Evolutionary conservation across 163 green algal species (phyloP), one percentile per base, ranked within the genome.

Genomic region (Trebouxia gelatinosa): DNA sequence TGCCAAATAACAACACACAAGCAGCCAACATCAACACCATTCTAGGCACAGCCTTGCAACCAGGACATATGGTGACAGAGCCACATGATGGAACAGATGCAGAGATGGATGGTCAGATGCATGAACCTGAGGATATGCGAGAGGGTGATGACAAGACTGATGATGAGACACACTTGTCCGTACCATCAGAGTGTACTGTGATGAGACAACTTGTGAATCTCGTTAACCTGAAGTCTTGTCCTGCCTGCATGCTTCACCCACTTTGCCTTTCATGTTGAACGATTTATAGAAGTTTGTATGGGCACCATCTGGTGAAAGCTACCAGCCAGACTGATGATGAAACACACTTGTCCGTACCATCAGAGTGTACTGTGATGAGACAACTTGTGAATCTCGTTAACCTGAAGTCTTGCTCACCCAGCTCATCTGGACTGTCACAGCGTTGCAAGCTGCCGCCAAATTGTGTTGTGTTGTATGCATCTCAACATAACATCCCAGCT

Each of bases 131-230:
- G n/a, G n/a, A n/a, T n/a, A n/a, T n/a, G n/a, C n/a, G n/a, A n/a
- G n/a, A n/a, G n/a, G n/a, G 3, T 46, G 68, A 61, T 5, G 43
- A 61, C 38, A 35, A 54, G 64, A 51, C 64, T 72, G 4, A 34
- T 72, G 64, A 72, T 72, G 64, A 72, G 35, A 54, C 38, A 43
- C 38, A 72, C 50, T 37, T 72, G 64, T 72, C 64, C 64, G 64
- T 72, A 72, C 64, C 64, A 72, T 72, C 64, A 72, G 64, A 72
- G 35, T 13, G 50, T 37, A 26, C 64, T 72, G 26, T 72, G 64
- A 72, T 72, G 64, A 72, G 38, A 72, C 64, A 72, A 72, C 21
- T 72, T 72, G 64, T 72, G 64, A 72, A 72, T 72, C 35, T 72
- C 64, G 64, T 72, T 72, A 72, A 37, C 32, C 64, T 72, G 64